These are phyloP conservation scores for Antrodiella citrinella DNA, from an alignment of 768 basidiomycete genomes.

Conservation along the genomic window DNA sequence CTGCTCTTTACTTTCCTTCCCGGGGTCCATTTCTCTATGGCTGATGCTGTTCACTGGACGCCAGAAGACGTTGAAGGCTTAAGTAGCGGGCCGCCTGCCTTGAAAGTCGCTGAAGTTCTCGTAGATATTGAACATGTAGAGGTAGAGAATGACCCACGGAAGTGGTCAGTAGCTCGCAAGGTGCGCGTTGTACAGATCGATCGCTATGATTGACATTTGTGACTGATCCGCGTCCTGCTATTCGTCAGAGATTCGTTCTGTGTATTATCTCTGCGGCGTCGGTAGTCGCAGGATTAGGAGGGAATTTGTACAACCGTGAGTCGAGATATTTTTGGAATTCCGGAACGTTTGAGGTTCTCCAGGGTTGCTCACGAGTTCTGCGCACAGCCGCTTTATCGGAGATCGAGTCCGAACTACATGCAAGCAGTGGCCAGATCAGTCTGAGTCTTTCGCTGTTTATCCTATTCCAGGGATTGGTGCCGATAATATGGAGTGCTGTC, in stretches of 20 bases:
- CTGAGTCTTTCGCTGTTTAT: slow-evolving; percentile 68
- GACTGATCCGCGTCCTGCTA: too few species aligned
- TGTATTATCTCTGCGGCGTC: slow-evolving; percentile 42
- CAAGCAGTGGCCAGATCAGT: slow-evolving; percentile 55
- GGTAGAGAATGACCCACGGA: slow-evolving; percentile 20
- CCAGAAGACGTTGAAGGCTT: too few species aligned
- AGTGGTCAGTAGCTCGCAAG: slow-evolving; percentile 20
- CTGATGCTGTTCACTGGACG: neutral
- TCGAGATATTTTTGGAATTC: neutral
- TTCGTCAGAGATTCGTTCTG: slow-evolving; percentile 40
- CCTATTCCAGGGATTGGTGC: slow-evolving; percentile 58
- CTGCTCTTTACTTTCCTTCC: too few species aligned
- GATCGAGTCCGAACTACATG: slow-evolving; percentile 52
- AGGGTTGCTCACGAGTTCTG: slow-evolving; percentile 1
- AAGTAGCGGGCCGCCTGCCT: neutral
- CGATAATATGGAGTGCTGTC: slow-evolving; percentile 59
- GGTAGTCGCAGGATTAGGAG: slow-evolving; percentile 49
- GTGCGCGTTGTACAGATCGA: too few species aligned
- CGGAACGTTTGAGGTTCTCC: neutral
- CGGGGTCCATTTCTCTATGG: too few species aligned
- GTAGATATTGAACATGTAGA: slow-evolving; percentile 21
- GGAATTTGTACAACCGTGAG: slow-evolving; percentile 61
- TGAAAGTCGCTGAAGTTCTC: neutral
- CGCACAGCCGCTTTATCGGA: slow-evolving; percentile 50
- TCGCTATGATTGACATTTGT: too few species aligned